These are phyloP conservation scores for Naganishia antarctica DNA, from an alignment of 768 basidiomycete species.

Conservation along the genomic window DNA sequence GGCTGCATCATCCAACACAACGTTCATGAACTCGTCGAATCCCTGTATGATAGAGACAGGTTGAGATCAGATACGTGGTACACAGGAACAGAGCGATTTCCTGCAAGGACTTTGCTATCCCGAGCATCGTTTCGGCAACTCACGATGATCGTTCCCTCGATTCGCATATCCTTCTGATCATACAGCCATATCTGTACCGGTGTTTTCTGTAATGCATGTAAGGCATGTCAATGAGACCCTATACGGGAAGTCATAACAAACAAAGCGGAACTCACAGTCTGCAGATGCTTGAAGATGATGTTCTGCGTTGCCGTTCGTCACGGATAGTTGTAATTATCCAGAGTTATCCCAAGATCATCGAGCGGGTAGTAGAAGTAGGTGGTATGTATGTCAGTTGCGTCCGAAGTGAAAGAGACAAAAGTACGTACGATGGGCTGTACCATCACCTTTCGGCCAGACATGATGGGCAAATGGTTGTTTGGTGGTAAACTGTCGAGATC, in stretches of 20 bases:
- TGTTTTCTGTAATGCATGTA: too few species aligned
- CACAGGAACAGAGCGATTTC: too few species aligned
- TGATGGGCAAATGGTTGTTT: conserved; percentile 51
- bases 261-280: conserved; percentile 65
- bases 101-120: too few species aligned
- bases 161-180: conserved; percentile 92
- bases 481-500: neutral
- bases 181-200: conserved; percentile 92
- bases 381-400: neutral
- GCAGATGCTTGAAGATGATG: conserved; percentile 96
- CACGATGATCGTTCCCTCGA: conserved; percentile 92
- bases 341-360: too few species aligned
- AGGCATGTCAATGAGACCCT: too few species aligned
- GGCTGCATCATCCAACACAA: conserved; percentile 86
- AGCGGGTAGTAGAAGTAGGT: conserved; percentile 33
- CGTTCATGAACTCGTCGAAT: conserved; percentile 99
- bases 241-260: too few species aligned
- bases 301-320: too few species aligned
- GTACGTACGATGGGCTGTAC: conserved; percentile 88
- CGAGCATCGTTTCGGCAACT: too few species aligned
- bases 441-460: conserved; percentile 95
- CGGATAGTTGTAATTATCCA: too few species aligned
- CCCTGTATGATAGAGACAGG: conserved; percentile 58
- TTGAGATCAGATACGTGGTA: neutral
- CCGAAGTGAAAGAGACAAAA: neutral